Evolutionary conservation across 495 filamentous ascomycete species (phyloP).

Genomic region (Bombardia bombarda): DNA sequence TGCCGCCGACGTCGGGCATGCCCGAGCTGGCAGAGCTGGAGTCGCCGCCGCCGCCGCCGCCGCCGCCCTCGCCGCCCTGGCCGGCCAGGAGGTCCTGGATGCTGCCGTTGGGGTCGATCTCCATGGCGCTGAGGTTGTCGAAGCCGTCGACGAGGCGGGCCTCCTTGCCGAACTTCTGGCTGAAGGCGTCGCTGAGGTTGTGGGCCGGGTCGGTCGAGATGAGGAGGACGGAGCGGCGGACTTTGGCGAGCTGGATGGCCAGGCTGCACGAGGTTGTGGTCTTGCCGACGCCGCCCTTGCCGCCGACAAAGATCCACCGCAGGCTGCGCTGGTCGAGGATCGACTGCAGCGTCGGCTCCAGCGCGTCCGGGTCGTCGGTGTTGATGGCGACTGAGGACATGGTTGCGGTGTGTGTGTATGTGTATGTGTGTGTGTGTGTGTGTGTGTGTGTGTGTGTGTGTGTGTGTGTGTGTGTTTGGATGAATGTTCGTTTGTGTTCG

Average conservation of each 20-base stretch:
- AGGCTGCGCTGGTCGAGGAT: conserved; percentile 90
- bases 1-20: conserved; percentile 54
- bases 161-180: conserved; percentile 99
- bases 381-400: conserved; percentile 61
- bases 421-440: no score
- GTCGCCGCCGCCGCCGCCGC: no score
- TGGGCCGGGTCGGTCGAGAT: conserved; percentile 98
- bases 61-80: conserved; percentile 57
- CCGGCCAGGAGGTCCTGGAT: conserved; percentile 89
- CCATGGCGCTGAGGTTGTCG: conserved; percentile 93
- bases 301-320: conserved; percentile 98
- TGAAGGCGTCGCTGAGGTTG: conserved; percentile 96
- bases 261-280: conserved; percentile 97
- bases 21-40: no score
- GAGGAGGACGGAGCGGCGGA: conserved; percentile 88
- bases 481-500: no score
- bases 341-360: conserved; percentile 89
- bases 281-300: conserved; percentile 99
- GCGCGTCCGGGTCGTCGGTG: conserved; percentile 62
- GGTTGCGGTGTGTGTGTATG: conserved; percentile 10
- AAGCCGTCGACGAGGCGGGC: conserved; percentile 88
- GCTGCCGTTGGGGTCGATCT: conserved; percentile 97
- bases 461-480: no score
- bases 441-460: no score
- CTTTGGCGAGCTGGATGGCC: conserved; percentile 95